Evolutionary conservation across 768 basidiomycete species (phyloP), one percentile per base, ranked within the genome.

Genomic region (Myochromella boudieri): DNA sequence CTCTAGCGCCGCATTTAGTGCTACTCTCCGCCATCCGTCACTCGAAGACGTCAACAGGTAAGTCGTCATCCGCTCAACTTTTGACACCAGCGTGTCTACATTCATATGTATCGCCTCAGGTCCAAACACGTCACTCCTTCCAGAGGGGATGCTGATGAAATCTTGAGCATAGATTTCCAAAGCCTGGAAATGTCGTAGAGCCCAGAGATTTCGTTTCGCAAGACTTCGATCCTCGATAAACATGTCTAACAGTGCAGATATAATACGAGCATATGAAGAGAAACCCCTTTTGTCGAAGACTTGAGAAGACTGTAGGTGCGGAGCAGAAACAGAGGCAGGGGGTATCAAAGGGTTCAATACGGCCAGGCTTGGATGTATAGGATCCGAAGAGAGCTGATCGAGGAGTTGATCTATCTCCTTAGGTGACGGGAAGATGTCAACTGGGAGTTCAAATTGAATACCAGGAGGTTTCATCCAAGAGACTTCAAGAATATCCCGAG

Each of bases 121-220:
- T 22, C 71, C 62, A 53, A 88, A 84, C 0, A 84, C 64, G 0
- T 78, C 68, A 59, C 72, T 80, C 10, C 57, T 60, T 3, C 66
- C 69, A 4, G 71, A 69, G 8, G 80, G 81, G 1, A 86, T 67
- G 21, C 75, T 70, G 20, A 80, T 62, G 15, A 76, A 68, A 58
- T 94, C 90, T 25, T 77, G 68, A 1, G 83, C 82, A 48, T 84
- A 84, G 4, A 83, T 60, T 1, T 73, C 69, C 18, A 92, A 69
- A 0, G 79, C 74, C 7, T 89, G 64, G 44, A 92, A 68, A 59
- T 92, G 87, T 7, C 80, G 77, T 4, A 97, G 60, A 0, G 79
- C 75, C 84, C 86, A 87, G 0, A 81, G 55, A 42, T 87, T 77
- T 12, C 68, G 66, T 40, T 72, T 78, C 3, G 85, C 81, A 1